A percentile compares a stretch with the other conserved stretches of the same genome.
These are phyloP conservation scores for Cryptosporidium sp. DNA, from an alignment of 169 alveolate genomes.

Conservation along the genomic window DNA sequence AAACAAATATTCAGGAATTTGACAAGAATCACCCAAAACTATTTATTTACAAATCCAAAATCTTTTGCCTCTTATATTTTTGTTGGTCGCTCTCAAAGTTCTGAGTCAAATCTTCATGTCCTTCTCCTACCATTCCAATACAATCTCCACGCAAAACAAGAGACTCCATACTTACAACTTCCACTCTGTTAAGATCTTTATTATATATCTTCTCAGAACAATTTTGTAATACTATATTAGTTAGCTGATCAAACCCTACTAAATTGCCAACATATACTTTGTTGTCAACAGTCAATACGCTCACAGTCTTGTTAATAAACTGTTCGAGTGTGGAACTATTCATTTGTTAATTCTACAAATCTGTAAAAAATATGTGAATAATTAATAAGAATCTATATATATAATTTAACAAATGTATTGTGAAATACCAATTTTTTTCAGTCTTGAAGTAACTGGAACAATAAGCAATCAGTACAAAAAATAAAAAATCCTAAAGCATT, in stretches of 20 bases:
- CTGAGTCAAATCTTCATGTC: not conserved
- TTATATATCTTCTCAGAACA: conserved; percentile 87
- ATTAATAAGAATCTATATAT: not conserved
- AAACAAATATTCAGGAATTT: not conserved
- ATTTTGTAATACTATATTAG: conserved; percentile 86
- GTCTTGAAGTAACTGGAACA: not conserved
- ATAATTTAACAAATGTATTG: not conserved
- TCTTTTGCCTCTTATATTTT: conserved; percentile 14
- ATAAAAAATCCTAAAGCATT: not conserved
- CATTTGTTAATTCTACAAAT: conserved; percentile 1
- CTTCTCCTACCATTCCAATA: conserved; percentile 64
- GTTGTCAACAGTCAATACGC: conserved; percentile 86
- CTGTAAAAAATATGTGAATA: too few species aligned
- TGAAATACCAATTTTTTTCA: too few species aligned
- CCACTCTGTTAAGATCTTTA: conserved; percentile 6
- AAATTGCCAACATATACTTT: conserved; percentile 88
- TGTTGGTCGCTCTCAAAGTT: not conserved
- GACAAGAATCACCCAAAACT: not conserved
- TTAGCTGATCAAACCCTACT: conserved; percentile 90
- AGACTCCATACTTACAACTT: conserved; percentile 19
- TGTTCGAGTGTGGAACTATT: conserved; percentile 12
- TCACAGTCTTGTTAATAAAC: conserved; percentile 18
- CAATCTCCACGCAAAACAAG: conserved; percentile 59
- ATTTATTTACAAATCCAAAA: not conserved
- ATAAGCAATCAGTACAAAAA: not conserved